Evolutionary conservation across 108 stramenopile genomes (phyloP), one percentile per base, ranked within the genome.

Genomic region (Hondaea fermentalgiana): DNA sequence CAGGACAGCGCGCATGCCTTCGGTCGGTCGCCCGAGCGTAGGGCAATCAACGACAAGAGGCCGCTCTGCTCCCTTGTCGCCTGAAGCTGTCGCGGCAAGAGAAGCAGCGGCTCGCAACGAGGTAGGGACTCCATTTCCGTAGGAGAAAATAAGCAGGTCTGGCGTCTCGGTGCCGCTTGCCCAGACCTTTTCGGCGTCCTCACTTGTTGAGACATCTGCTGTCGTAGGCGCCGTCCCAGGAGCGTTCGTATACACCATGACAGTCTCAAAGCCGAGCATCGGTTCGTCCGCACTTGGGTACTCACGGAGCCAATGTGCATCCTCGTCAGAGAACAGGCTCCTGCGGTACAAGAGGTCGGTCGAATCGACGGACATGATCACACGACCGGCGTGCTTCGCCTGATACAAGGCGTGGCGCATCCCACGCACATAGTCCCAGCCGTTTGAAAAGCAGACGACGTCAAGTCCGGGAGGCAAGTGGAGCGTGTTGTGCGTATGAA

Each of bases 401-500:
- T 96, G 95, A 14, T 72, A 57, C n/a, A 95, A 44, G 16, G 96
- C 96, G 91, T 96, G 92, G 19, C 96, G 92, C 90, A 97, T 94
- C 28, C 96, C 96, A 16, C 93, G 90, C 42, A 91, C 95, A 72
- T 95, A 97, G 88, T 97, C 96, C 59, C 71, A 28, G 3, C 96
- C 96, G 87, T 96, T 97, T 60, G 93, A 94, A 87, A 92, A 96
- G 76, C 96, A 96, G 19, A 97, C 91, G n/a, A 95, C 93, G 60
- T 97, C 96, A n/a, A 97, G 92, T 3, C 96, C 96, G 12, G 96
- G 96, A 35, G 96, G 96, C 42, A 95, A 92, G 87, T 95, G 94
- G 60, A 97, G 91, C 92, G 90, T 92, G 91, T 96, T 96, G 89
- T 96, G 96, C 0, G 96, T 97, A 87, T 97, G 96, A 91, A 96